A percentile compares a stretch with the other conserved stretches of the same genome.
These are phyloP conservation scores for Boletus pseudopeckii DNA, from an alignment of 768 basidiomycete species.

Conservation along the genomic window DNA sequence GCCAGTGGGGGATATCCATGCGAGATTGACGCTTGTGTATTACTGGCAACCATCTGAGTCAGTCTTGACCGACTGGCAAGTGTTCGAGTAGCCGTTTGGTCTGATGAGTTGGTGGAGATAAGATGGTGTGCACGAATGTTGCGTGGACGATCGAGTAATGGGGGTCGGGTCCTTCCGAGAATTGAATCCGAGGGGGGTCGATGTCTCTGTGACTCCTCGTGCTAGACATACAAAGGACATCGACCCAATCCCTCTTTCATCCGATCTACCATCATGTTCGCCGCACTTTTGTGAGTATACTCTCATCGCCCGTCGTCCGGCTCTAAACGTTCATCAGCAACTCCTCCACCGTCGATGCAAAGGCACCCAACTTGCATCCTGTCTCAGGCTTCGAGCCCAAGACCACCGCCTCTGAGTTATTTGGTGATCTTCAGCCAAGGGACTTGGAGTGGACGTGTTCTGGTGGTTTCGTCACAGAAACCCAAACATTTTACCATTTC, in stretches of 20 bases:
- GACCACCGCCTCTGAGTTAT: conserved; percentile 54
- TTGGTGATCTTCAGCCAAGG: conserved; percentile 69
- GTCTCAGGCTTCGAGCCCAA: conserved; percentile 53
- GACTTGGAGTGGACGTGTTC: conserved; percentile 84
- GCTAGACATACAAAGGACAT: background rate
- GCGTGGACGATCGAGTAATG: background rate
- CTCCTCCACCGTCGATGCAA: conserved; percentile 54
- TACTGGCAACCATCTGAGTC: background rate
- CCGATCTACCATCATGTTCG: conserved; percentile 70
- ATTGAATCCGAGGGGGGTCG: conserved; percentile 9
- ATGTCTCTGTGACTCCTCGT: background rate
- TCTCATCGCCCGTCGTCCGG: background rate
- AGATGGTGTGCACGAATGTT: too few species aligned
- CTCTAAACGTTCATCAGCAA: conserved; percentile 40
- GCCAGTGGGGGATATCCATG: too few species aligned
- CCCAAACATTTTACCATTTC: conserved; percentile 82
- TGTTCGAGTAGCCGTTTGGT: background rate
- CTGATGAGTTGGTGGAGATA: too few species aligned
- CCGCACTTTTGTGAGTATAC: conserved; percentile 71
- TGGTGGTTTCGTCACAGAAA: conserved; percentile 86
- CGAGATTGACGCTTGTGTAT: background rate
- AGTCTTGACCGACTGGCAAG: background rate
- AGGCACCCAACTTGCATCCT: conserved; percentile 78
- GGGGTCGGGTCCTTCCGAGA: conserved; percentile 9
- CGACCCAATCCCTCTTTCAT: background rate